Percentiles rank a stretch among this genome's conserved stretches.
Evolutionary conservation across 73 alveolate species (phyloP).

Genomic region (Tetrahymena borealis): DNA sequence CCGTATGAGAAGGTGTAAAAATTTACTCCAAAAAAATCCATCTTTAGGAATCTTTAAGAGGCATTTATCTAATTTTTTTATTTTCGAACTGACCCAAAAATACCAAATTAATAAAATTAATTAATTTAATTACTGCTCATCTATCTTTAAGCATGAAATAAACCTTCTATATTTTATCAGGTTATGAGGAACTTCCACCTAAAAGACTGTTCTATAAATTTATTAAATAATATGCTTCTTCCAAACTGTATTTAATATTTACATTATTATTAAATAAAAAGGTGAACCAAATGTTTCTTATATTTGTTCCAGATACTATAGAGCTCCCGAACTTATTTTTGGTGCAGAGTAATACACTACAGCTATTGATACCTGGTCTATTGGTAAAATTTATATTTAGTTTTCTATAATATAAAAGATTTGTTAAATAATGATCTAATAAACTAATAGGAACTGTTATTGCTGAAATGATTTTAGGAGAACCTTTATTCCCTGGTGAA

Average conservation of each 20-base stretch:
- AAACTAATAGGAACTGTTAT: constrained; percentile 66
- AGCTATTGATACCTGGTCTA: constrained; percentile 86
- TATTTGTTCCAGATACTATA: constrained; percentile 63
- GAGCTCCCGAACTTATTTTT: constrained; percentile 76
- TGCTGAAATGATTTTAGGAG: constrained; percentile 81
- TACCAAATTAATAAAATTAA: too few relatives aligned
- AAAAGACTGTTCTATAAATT: background rate
- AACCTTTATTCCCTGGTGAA: constrained; percentile 76
- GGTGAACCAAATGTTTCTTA: constrained; percentile 84
- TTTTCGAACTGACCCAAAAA: too few relatives aligned
- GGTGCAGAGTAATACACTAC: constrained; percentile 70
- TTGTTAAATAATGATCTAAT: background rate
- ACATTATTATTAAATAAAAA: constrained; percentile 22
- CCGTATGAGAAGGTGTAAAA: too few relatives aligned
- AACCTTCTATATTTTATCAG: too few relatives aligned
- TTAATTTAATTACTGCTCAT: too few relatives aligned
- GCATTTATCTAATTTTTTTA: too few relatives aligned
- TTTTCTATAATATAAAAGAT: background rate
- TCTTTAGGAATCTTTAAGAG: too few relatives aligned
- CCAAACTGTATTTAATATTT: constrained; percentile 4
- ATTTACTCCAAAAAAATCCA: too few relatives aligned
- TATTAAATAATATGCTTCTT: background rate
- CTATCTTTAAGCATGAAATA: too few relatives aligned
- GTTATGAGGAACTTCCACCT: too few relatives aligned
- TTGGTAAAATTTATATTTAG: too few relatives aligned